These are phyloP conservation scores for Neophaeococcomyces aloes DNA, from an alignment of 2,329 filamentous ascomycete genomes.

Conservation along the genomic window DNA sequence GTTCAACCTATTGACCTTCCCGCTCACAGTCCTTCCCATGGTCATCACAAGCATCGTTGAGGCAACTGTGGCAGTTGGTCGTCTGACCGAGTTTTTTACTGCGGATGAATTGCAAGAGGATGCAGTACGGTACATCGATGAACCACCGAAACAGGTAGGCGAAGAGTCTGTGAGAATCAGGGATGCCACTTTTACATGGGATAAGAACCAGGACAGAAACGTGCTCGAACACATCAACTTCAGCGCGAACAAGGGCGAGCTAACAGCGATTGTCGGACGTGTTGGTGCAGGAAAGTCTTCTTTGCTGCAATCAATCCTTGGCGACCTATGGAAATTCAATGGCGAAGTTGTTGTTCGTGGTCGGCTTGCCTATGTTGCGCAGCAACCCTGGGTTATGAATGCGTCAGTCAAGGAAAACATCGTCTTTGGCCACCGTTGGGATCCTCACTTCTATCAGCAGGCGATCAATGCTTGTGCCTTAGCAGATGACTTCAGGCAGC, in stretches of 20 bases:
- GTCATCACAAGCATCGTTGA: conserved; percentile 95
- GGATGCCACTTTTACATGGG: conserved; percentile 89
- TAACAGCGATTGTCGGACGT: conserved; percentile 83
- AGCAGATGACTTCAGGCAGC: conserved; percentile 75
- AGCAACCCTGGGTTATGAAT: conserved; percentile 95
- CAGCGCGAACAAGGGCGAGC: conserved; percentile 79
- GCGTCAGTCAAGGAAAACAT: conserved; percentile 96
- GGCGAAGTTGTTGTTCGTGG: conserved; percentile 77
- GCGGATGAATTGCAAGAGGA: conserved; percentile 85
- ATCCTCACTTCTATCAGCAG: conserved; percentile 86
- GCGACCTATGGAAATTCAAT: conserved; percentile 81
- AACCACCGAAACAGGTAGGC: conserved; percentile 61
- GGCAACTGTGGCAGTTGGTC: conserved; percentile 79
- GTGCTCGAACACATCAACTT: conserved; percentile 78
- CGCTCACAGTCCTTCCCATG: conserved; percentile 88
- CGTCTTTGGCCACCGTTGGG: conserved; percentile 87
- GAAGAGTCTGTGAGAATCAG: conserved; percentile 78
- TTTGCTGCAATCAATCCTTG: conserved; percentile 74
- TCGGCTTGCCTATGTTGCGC: conserved; percentile 78
- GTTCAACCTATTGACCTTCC: conserved; percentile 94
- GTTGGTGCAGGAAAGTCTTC: conserved; percentile 96
- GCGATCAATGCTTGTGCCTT: conserved; percentile 88
- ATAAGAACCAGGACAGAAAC: conserved; percentile 59
- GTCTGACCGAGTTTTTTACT: conserved; percentile 71
- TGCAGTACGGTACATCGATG: conserved; percentile 57